Evolutionary conservation across 345 rosid genomes (phyloP).

Genomic region (Pugionium cornutum): DNA sequence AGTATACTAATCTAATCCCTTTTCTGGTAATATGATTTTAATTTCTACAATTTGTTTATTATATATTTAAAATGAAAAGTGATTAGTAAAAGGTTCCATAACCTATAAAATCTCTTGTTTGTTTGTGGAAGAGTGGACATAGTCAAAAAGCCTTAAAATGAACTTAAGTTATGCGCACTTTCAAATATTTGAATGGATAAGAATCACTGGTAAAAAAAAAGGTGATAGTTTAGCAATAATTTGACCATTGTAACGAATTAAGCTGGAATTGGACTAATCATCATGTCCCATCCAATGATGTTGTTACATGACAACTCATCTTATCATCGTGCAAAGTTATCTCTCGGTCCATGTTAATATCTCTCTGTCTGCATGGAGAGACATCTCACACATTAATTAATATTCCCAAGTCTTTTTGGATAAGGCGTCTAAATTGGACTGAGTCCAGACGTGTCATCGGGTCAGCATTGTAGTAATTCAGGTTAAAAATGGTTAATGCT

Average conservation of each 20-base stretch:
- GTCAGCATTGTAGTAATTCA: not conserved
- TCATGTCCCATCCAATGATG: conserved; percentile 30
- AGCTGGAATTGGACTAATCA: conserved; percentile 34
- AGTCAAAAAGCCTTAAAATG: conserved; percentile 37
- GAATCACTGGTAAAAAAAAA: conserved; percentile 40
- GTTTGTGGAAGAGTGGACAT: conserved; percentile 38
- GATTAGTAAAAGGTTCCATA: conserved; percentile 22
- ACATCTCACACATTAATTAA: not conserved
- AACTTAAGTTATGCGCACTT: conserved; percentile 40
- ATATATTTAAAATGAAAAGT: not conserved
- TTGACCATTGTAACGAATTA: conserved; percentile 28
- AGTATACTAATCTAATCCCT: not conserved
- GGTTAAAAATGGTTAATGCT: not conserved
- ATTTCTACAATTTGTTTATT: not conserved
- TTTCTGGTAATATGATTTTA: not conserved
- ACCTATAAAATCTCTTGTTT: conserved; percentile 11
- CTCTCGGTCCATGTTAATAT: conserved; percentile 12
- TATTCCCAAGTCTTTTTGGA: not conserved
- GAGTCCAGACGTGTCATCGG: not conserved
- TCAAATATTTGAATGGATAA: conserved; percentile 34
- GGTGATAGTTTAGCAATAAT: conserved; percentile 32
- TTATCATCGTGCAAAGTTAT: conserved; percentile 21
- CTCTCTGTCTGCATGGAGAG: conserved; percentile 30
- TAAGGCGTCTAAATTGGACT: not conserved
- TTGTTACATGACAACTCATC: conserved; percentile 31